Evolutionary conservation across 2,329 filamentous ascomycete genomes (phyloP).

Genomic region (Monosporascus sp.): DNA sequence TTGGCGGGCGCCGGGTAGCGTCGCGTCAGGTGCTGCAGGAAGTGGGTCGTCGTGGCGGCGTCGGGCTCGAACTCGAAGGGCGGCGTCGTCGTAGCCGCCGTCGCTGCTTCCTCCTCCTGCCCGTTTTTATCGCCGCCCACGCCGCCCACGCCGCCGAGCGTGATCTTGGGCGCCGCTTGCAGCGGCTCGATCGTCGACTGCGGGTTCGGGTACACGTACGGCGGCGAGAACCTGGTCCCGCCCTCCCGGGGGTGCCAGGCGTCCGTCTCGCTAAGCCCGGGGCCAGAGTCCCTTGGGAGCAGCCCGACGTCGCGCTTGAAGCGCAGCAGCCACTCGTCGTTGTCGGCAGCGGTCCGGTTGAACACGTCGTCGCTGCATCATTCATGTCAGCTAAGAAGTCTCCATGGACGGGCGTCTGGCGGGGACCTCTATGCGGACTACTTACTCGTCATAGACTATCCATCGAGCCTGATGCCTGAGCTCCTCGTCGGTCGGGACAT

Average conservation of each 20-base stretch:
- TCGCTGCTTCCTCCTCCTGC: no score
- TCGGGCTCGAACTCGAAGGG: constrained; percentile 33
- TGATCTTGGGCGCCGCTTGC: constrained; percentile 26
- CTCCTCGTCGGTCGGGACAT: constrained; percentile 56
- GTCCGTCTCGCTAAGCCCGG: constrained; percentile 36
- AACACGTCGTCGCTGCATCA: constrained; percentile 52
- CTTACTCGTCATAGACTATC: constrained; percentile 58
- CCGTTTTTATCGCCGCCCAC: constrained; percentile 4
- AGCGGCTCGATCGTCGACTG: constrained; percentile 29
- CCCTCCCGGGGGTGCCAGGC: constrained; percentile 46
- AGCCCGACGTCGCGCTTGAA: constrained; percentile 57
- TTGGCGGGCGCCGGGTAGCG: constrained; percentile 41
- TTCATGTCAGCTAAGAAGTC: not conserved
- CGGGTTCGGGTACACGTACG: constrained; percentile 43
- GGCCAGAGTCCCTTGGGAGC: constrained; percentile 40
- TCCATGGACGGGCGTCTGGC: not conserved
- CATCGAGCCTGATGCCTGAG: constrained; percentile 59
- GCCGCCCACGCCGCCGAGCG: constrained; percentile 26
- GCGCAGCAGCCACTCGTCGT: constrained; percentile 56
- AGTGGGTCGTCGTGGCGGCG: constrained; percentile 43
- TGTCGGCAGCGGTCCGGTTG: constrained; percentile 61
- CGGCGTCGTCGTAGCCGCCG: no score
- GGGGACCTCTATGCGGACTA: constrained; percentile 4
- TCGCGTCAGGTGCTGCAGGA: constrained; percentile 38
- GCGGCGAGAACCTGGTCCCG: constrained; percentile 51